Evolutionary conservation across 345 rosid species (phyloP).

Genomic region (Garcia nutans): DNA sequence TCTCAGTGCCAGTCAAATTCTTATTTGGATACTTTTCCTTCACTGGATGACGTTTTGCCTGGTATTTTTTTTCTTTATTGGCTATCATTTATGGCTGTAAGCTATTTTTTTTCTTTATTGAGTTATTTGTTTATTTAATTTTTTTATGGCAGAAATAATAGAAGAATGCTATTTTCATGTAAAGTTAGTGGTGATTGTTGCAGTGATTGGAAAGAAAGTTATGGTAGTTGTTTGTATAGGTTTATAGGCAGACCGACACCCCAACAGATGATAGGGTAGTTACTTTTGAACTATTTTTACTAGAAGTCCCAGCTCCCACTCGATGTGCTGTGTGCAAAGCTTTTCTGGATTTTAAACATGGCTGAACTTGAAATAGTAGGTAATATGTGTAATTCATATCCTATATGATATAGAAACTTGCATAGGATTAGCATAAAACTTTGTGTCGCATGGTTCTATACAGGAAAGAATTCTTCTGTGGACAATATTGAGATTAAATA

Average conservation of each 20-base stretch:
- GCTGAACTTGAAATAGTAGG: not conserved
- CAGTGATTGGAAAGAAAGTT: not conserved
- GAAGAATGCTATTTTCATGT: not conserved
- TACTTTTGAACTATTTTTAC: not conserved
- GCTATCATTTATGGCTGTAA: too few species aligned
- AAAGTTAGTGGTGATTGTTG: not conserved
- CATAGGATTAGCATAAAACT: not conserved
- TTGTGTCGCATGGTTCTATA: not conserved
- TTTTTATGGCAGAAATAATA: too few species aligned
- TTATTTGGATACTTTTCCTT: constrained; percentile 34
- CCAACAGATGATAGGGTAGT: not conserved
- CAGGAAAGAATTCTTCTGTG: not conserved
- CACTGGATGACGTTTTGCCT: constrained; percentile 54
- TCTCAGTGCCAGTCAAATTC: constrained; percentile 44
- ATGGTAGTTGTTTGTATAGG: not conserved
- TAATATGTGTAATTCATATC: not conserved
- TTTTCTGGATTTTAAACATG: not conserved
- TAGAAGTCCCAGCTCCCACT: not conserved
- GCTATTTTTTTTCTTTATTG: not conserved
- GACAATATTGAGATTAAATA: not conserved
- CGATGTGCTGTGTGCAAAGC: not conserved
- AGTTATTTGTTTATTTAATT: too few species aligned
- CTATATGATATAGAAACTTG: not conserved
- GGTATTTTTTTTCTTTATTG: constrained; percentile 35
- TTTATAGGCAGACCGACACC: not conserved